Base-by-base conservation (phyloP, 202 grass and related monocot genomes). In the Tripidium arundinaceum region DNA sequence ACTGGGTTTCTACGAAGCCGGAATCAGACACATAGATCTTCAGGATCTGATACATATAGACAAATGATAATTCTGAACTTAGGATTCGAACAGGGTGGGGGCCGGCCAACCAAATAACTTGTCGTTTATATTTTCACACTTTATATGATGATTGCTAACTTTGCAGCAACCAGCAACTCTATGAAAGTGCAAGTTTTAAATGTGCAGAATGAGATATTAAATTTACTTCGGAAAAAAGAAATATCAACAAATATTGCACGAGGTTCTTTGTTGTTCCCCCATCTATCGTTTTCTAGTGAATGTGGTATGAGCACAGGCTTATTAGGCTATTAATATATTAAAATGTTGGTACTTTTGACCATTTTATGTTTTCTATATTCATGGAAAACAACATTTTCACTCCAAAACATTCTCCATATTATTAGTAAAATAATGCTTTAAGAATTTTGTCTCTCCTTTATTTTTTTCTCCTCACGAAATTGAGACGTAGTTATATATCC, bases 1-100 rank as follows among this genome's bases (percentile, higher is more conserved):
- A 41, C 8, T 25, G 21, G 81, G 64, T 84, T 84, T 77, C 64
- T 61, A 70, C 81, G 64, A 77, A 84, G 24, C 73, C 9, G 39
- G 73, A 38, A 68, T 36, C 72, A 15, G 81, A 83, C 50, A 83
- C 12, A 27, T 46, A 83, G 26, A 27, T 46, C 64, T 68, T 77
- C 81, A 27, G 69, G 64, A 13, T 67, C 72, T 43, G 26, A 21
- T 76, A 15, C 49, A 25, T 49, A 24, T 33, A 34, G 59, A 46
- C 41, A 71, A 37, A 43, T 70, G 33, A 24, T 1, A n/a, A 6
- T 49, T 49, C 14, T 84, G 40, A 83, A 61, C 21, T 28, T 11
- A 50, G 37, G 68, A 38, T 63, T 63, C 60, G 19, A 42, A 50
- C 57, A 29, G 28, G 42, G 25, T 46, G 67, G 22, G 13, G 11